Evolutionary conservation across 202 grass and related monocot genomes (phyloP), one percentile per base, ranked within the genome.

Genomic region (Carex sylvatica): DNA sequence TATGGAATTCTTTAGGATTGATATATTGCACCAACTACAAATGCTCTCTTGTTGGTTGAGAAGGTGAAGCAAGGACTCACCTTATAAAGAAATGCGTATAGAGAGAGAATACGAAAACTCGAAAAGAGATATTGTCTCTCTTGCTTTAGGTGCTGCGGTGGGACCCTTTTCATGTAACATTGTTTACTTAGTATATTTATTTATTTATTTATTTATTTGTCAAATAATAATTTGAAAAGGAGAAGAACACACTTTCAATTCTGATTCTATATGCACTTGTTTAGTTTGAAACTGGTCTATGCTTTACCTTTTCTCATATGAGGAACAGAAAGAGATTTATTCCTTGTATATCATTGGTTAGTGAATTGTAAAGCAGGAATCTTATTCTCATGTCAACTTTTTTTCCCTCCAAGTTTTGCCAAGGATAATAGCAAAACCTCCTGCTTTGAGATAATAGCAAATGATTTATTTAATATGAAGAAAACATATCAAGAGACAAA

Each of bases 61-160:
- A 82, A 69, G 35, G 80, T 69, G 80, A 82, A 63, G 35, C 13
- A 65, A 65, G 23, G 62, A 86, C 13, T 58, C 76, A 79, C 80
- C 85, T 88, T 84, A 74, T 66, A 82, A 82, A 84, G 87, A 91
- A 83, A 53, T 81, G 82, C 38, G 83, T 87, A 65, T 61, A 86
- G 80, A 86, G 80, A 78, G 79, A 88, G 86, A 89, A 93, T 95
- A 83, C 89, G 86, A 86, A 92, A 92, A 42, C 47, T 86, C 88
- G 55, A 88, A 98, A 95, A 90, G 96, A 91, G 84, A 95, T 87
- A 90, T 99, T 95, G 92, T 95, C 91, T 91, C 91, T 99, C 88
- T 93, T 89, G 89, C 84, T 91, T 91, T 86, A 88, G 84, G 87
- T 89, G 42, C 70, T 76, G 40, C 16, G 0, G 35, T 68, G 59